These are phyloP conservation scores for Stereocaulon alpinum DNA, from an alignment of 495 filamentous ascomycete species.

Conservation along the genomic window DNA sequence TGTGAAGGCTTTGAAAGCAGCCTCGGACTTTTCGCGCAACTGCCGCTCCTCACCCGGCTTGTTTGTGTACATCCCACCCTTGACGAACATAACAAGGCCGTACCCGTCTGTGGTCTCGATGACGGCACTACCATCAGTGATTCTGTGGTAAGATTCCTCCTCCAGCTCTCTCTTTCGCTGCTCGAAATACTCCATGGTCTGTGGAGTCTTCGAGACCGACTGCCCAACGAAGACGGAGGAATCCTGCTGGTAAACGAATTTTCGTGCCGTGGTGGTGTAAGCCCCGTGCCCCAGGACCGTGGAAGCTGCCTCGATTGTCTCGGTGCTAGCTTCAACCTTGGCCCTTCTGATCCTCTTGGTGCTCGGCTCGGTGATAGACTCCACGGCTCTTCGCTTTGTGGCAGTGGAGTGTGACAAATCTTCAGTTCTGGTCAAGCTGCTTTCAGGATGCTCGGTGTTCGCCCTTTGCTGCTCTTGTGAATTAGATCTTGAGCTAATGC, in stretches of 20 bases:
- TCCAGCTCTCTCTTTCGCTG: neutral
- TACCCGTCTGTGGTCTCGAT: neutral
- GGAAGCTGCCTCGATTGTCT: neutral
- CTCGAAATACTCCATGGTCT: neutral
- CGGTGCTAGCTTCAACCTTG: too few species aligned
- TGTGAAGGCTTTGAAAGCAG: neutral
- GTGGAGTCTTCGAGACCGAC: neutral
- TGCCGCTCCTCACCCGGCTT: neutral
- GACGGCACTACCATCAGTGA: neutral
- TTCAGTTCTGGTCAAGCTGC: too few species aligned
- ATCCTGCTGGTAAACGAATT: neutral
- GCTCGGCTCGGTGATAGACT: too few species aligned
- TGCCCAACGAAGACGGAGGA: neutral
- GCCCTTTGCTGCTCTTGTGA: too few species aligned
- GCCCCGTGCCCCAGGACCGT: neutral
- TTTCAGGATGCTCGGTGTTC: too few species aligned
- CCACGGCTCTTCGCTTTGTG: too few species aligned
- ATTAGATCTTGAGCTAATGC: too few species aligned
- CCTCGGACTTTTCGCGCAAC: neutral
- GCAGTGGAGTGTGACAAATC: too few species aligned
- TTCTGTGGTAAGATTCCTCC: neutral
- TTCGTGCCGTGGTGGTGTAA: neutral
- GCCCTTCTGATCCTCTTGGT: too few species aligned
- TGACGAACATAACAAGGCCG: conserved; percentile 1
- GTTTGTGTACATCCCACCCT: conserved; percentile 1